Percentiles rank a stretch among this genome's conserved stretches.
Evolutionary conservation across 345 rosid genomes (phyloP).

Genomic region (Euphorbia peplus): DNA sequence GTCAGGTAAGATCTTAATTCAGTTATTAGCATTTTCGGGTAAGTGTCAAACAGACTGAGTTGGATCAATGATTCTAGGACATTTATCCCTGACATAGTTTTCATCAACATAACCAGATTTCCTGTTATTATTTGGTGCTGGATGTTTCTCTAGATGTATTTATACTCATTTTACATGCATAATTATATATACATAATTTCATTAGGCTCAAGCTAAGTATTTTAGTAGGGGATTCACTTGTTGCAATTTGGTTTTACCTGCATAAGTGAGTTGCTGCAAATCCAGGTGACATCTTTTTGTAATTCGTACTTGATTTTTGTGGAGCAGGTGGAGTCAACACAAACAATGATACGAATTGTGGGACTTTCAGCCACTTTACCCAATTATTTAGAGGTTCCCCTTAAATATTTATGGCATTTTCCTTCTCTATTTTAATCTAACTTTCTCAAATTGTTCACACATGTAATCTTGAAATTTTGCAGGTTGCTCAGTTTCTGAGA

Average conservation of each 20-base stretch:
- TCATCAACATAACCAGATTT: not conserved
- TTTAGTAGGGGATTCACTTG: not conserved
- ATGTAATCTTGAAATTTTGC: slow-evolving; percentile 10
- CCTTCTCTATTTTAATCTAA: slow-evolving; percentile 1
- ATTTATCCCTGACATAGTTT: not conserved
- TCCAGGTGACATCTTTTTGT: not conserved
- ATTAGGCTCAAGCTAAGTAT: not conserved
- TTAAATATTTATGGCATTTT: slow-evolving; percentile 8
- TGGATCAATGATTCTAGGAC: not conserved
- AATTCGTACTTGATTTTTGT: slow-evolving; percentile 10
- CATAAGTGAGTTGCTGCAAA: not conserved
- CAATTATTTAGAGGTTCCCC: slow-evolving; percentile 76
- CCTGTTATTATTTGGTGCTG: not conserved
- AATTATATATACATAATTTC: not conserved
- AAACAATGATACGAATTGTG: slow-evolving; percentile 94
- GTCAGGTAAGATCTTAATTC: slow-evolving; percentile 62
- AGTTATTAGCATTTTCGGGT: slow-evolving; percentile 14
- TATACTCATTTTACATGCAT: not conserved
- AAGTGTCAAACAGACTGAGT: not conserved
- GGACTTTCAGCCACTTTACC: slow-evolving; percentile 99
- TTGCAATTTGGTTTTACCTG: not conserved
- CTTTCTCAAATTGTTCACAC: not conserved
- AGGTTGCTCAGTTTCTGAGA: slow-evolving; percentile 98
- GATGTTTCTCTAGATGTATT: not conserved
- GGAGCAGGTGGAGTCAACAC: slow-evolving; percentile 93